Evolutionary conservation across 345 rosid species (phyloP), one percentile per base, ranked within the genome.

Genomic region (Isatis tinctoria): DNA sequence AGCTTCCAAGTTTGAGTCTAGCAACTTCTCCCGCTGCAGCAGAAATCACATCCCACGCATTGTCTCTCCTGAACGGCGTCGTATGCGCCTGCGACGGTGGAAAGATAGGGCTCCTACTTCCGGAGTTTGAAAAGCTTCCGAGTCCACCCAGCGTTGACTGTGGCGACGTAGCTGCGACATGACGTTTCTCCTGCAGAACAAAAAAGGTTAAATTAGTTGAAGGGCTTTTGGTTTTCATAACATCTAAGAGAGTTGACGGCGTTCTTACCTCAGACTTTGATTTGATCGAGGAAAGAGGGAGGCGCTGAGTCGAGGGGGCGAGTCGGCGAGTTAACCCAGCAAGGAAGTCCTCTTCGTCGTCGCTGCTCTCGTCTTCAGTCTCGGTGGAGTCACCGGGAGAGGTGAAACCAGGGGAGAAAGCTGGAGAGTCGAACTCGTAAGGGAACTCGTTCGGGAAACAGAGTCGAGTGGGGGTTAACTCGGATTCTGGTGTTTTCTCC

Each of bases 1-100:
- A 65, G 26, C 67, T 67, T 37, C 72, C 78, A 47, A 85, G 67
- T 74, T 85, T 84, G 76, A 90, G 74, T 71, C 83, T 80, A 8
- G 93, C 97, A 0, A 91, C 90, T 76, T 94, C 88, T 1, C 91
- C 91, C 0, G 97, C 97, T 2, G 92, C 98, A 1, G 90, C 95
- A 4, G 78, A 82, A 0, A 94, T 85, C 49, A 94, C 88, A 70
- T 94, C 95, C 91, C 84, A 88, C 0, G 87, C 79, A 30, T 79
- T 70, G 41, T 77, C 77, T 58, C 65, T 67, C 1, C 62, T 70
- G 4, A 54, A 54, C 8, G 86, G 71, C 17, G 93, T 73, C 17
- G 93, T 84, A 3, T 88, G 83, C 0, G 77, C 28, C 26, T 65
- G 85, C 0, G 60, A 11, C 59, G 65, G 82, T 6, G 79, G 77